Percentiles rank a stretch among this genome's conserved stretches.
Evolutionary conservation across 139 green algal species (phyloP).

Genomic region (Gonium pectorale): DNA sequence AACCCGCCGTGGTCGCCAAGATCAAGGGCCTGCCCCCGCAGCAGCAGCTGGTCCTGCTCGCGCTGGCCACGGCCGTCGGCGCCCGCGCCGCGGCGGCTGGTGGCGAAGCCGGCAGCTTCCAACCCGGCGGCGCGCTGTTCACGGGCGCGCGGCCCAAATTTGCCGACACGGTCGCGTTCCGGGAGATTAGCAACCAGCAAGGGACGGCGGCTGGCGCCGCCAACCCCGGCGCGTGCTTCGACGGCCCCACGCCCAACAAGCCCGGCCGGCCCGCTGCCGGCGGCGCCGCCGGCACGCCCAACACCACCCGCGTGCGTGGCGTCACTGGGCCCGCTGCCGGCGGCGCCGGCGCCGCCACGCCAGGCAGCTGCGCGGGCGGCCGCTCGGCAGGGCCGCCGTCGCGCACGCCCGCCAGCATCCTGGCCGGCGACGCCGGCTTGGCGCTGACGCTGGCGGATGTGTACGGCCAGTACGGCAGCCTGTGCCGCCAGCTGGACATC

Average conservation of each 20-base stretch:
- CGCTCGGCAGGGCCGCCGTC: neutral
- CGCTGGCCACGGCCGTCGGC: constrained; percentile 39
- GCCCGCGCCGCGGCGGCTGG: neutral
- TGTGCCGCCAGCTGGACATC: constrained; percentile 45
- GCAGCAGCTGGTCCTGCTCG: constrained; percentile 56
- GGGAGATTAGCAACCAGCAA: constrained; percentile 35
- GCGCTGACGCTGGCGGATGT: constrained; percentile 17
- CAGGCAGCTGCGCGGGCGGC: constrained; percentile 3
- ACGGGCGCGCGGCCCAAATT: constrained; percentile 39
- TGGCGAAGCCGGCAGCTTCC: neutral
- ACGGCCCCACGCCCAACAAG: constrained; percentile 28
- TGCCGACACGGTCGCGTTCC: constrained; percentile 24
- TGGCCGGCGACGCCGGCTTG: constrained; percentile 16
- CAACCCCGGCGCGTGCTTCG: constrained; percentile 35
- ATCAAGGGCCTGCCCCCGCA: constrained; percentile 48
- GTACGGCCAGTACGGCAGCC: neutral
- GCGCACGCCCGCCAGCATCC: constrained; percentile 40
- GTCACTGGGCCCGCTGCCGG: neutral
- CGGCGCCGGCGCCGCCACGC: constrained; percentile 17
- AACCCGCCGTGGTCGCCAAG: constrained; percentile 4
- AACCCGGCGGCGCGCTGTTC: constrained; percentile 15
- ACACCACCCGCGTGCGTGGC: neutral
- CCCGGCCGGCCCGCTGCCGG: neutral
- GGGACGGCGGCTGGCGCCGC: too few species aligned
- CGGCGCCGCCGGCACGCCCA: neutral